phyloP scores from a whole-genome alignment of 495 filamentous ascomycete genomes.

The Penicillium canescens region DNA sequence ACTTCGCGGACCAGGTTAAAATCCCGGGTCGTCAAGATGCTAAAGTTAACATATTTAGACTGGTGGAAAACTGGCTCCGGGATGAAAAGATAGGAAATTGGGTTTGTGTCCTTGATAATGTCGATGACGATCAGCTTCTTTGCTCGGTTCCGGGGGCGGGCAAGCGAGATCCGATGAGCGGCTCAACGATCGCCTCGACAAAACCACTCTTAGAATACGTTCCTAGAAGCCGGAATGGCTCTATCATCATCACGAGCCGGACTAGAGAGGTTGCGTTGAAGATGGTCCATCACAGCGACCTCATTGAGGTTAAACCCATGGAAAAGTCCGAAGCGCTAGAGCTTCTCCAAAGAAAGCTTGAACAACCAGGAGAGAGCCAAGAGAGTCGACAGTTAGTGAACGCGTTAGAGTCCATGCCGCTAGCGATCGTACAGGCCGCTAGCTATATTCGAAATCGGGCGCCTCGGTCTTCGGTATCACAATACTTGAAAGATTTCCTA shows the following conservation, averaged over 20 bases:
- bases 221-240: background rate
- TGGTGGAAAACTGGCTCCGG: slow-evolving; percentile 38
- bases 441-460: slow-evolving; percentile 40
- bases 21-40: slow-evolving; percentile 35
- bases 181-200: background rate
- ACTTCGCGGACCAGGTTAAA: slow-evolving; percentile 38
- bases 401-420: no score
- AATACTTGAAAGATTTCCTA: slow-evolving; percentile 40
- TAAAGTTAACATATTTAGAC: slow-evolving; percentile 38
- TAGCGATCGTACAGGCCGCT: slow-evolving; percentile 51
- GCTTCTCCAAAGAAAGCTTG: slow-evolving; percentile 44
- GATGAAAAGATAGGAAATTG: slow-evolving; percentile 26
- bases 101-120: slow-evolving; percentile 14
- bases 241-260: slow-evolving; percentile 38
- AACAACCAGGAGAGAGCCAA: slow-evolving; percentile 4
- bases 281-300: slow-evolving; percentile 29
- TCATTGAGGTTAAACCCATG: slow-evolving; percentile 41
- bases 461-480: slow-evolving; percentile 20
- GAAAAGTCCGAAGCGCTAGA: slow-evolving; percentile 24
- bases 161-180: slow-evolving; percentile 15
- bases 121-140: slow-evolving; percentile 26
- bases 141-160: background rate
- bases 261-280: slow-evolving; percentile 19
- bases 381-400: slow-evolving; percentile 25
- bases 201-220: background rate